phyloP scores from a whole-genome alignment of 352 stramenopile species.

The Globisporangium rhizosaccharum region DNA sequence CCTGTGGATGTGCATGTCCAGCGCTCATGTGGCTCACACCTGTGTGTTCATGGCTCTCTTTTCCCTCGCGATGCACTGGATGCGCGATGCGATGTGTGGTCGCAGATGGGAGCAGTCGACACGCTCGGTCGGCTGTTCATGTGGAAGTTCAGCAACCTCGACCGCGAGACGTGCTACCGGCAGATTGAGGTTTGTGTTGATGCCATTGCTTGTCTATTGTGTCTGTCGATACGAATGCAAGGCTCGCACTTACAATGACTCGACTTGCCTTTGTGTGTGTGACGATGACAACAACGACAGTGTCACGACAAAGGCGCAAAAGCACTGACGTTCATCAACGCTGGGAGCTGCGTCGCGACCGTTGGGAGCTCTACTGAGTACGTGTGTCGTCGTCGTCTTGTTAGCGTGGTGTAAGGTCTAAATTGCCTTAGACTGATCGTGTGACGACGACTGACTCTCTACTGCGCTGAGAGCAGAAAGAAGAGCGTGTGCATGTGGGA shows the following conservation, averaged over 20 bases:
- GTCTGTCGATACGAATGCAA: not conserved
- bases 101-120: conserved; percentile 76
- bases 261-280: not conserved
- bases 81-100: not conserved
- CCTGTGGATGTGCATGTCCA: not conserved
- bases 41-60: conserved; percentile 1
- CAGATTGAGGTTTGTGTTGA: conserved; percentile 40
- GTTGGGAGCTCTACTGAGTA: conserved; percentile 73
- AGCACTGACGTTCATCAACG: conserved; percentile 76
- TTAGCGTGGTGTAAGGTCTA: not conserved
- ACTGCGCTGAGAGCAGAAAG: conserved; percentile 35
- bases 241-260: not conserved
- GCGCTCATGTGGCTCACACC: not conserved
- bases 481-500: conserved; percentile 84
- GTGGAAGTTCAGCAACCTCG: conserved; percentile 80
- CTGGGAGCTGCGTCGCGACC: conserved; percentile 66
- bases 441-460: too few species aligned
- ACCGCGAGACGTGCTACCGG: conserved; percentile 61
- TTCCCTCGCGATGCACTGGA: not conserved
- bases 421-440: not conserved
- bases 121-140: conserved; percentile 58
- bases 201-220: too few species aligned
- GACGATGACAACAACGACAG: conserved; percentile 12
- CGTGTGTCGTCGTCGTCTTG: conserved; percentile 15
- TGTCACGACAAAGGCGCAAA: conserved; percentile 86